Percentiles rank a stretch among this genome's conserved stretches.
Evolutionary conservation across 1,284 basidiomycete genomes (phyloP).

Genomic region (Takashimella koratensis): DNA sequence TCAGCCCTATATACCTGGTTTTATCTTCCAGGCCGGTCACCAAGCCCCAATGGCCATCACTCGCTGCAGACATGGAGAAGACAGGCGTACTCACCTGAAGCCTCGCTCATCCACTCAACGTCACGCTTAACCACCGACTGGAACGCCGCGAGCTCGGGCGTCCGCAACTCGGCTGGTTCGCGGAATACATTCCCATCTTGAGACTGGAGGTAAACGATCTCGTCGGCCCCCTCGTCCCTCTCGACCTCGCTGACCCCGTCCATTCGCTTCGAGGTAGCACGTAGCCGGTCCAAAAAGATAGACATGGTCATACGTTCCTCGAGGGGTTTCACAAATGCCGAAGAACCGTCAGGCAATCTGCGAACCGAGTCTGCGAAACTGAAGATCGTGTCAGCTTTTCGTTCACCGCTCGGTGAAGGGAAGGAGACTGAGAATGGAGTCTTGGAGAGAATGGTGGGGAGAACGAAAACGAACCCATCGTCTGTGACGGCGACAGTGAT

Average conservation of each 20-base stretch:
- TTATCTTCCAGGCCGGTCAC: too few relatives aligned
- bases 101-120: slow-evolving; percentile 69
- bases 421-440: too few relatives aligned
- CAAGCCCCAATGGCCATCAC: too few relatives aligned
- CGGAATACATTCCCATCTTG: slow-evolving; percentile 82
- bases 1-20: not conserved
- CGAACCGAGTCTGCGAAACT: slow-evolving; percentile 77
- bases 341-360: slow-evolving; percentile 51
- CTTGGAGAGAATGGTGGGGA: too few relatives aligned
- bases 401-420: slow-evolving; percentile 1
- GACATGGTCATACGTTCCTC: slow-evolving; percentile 64
- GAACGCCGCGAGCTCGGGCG: slow-evolving; percentile 63
- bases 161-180: slow-evolving; percentile 16
- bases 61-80: slow-evolving; percentile 2
- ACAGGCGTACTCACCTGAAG: slow-evolving; percentile 59
- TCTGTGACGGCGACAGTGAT: slow-evolving; percentile 79
- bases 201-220: slow-evolving; percentile 75
- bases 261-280: slow-evolving; percentile 13
- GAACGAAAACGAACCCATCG: slow-evolving; percentile 59
- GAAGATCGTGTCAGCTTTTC: not conserved
- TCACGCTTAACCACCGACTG: slow-evolving; percentile 63
- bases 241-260: too few relatives aligned
- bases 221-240: slow-evolving; percentile 14
- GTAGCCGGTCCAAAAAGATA: slow-evolving; percentile 56
- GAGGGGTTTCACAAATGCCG: slow-evolving; percentile 75